Base-by-base conservation (phyloP, 257 asterid species). In the Nicotiana paniculata region DNA sequence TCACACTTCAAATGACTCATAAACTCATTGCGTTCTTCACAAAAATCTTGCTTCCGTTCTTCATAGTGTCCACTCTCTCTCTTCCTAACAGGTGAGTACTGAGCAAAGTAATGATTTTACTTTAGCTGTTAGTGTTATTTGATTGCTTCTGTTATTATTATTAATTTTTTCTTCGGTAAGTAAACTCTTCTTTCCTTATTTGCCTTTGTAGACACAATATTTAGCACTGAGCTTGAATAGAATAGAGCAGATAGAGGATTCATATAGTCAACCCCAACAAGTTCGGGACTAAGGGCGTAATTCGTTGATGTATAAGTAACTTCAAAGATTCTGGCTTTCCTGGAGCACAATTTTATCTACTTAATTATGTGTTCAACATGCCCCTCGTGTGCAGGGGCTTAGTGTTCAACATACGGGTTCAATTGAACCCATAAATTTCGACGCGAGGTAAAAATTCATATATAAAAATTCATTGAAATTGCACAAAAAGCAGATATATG, bases 61-160 rank as follows among this genome's bases (percentile, higher is more conserved):
- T 91, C 77, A 16, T 86, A 62, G 43, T 87, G 82, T 85, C 77
- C 78, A 48, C 77, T n/a, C 46, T 82, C 74, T 81, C 61, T 67
- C 39, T 85, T 67, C 58, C 59, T 81, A 74, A 61, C 88, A 65
- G 90, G 93, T 90, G 53, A 86, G 86, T 87, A 13, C 30, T 64
- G 12, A 21, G 33, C 16, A 67, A 7, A 39, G 10, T 43, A 8
- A 7, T 11, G 11, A 6, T 43, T 43, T 43, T 8, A 1, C 51
- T 43, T 8, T 43, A 43, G 35, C 81, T 69, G 79, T 81, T 16
- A 76, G 9, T 4, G 32, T 59, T 77, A 6, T 43, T 7, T 16
- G 8, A 6, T 61, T 53, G 6, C 16, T 67, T 33, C 0, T 58
- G 28, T 11, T n/a, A 3, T 24, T 84, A 9, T 33, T 24, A 0